These are phyloP conservation scores for Leersia perrieri DNA, from an alignment of 176 grass and related monocot species.

Conservation along the genomic window DNA sequence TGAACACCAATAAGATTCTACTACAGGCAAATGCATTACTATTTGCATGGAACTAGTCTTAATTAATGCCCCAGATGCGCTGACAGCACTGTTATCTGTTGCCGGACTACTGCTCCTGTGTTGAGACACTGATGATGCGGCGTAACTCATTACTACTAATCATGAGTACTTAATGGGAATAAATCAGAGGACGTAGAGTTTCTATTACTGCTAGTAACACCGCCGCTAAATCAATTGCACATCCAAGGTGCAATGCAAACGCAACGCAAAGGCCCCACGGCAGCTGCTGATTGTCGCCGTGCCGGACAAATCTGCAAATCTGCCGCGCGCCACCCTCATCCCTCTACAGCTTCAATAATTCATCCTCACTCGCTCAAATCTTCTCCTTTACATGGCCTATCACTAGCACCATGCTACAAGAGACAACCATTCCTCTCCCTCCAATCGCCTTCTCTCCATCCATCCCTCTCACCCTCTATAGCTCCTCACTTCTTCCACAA, in stretches of 20 bases:
- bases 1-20: no score
- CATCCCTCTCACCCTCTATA: background rate
- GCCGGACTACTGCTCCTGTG: background rate
- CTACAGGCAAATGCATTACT: no score
- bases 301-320: constrained; percentile 25
- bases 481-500: background rate
- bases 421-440: constrained; percentile 44
- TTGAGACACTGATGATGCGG: background rate
- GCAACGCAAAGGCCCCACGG: no score
- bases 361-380: constrained; percentile 24
- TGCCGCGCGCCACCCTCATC: background rate
- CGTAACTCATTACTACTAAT: background rate
- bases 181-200: background rate
- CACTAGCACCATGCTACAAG: no score
- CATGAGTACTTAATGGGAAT: background rate
- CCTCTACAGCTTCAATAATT: constrained; percentile 28
- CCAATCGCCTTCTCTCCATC: background rate
- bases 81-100: background rate
- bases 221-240: background rate
- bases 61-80: background rate
- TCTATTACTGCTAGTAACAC: background rate
- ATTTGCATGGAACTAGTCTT: background rate
- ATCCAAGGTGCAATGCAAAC: no score
- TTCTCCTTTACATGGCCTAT: background rate
- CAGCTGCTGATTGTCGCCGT: constrained; percentile 5